These are phyloP conservation scores for Pythium oligandrum DNA, from an alignment of 352 stramenopile species.

Conservation along the genomic window DNA sequence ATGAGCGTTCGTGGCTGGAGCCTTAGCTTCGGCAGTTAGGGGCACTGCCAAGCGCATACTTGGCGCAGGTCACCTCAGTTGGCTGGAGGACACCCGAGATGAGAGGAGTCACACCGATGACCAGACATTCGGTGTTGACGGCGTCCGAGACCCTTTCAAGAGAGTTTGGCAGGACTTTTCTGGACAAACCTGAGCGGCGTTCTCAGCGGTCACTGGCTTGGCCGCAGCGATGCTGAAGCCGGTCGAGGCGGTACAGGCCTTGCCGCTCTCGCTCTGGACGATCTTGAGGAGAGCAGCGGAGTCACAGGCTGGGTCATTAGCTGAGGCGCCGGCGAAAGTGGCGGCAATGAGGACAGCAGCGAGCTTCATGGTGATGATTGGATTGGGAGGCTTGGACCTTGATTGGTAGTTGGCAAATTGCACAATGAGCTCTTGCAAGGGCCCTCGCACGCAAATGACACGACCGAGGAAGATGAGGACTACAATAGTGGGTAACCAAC, in stretches of 20 bases:
- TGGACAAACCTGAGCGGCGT: slow-evolving; percentile 18
- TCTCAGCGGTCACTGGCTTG: slow-evolving; percentile 4
- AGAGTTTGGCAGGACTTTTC: slow-evolving; percentile 18
- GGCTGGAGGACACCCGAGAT: too few species aligned
- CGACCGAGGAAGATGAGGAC: too few species aligned
- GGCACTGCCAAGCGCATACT: too few species aligned
- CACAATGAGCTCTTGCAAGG: not conserved
- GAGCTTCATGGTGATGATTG: slow-evolving; percentile 13
- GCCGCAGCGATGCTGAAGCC: slow-evolving; percentile 5
- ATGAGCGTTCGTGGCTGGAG: too few species aligned
- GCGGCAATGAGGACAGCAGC: slow-evolving; percentile 9
- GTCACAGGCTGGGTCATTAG: slow-evolving; percentile 6
- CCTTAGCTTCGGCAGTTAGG: too few species aligned
- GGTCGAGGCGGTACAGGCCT: slow-evolving; percentile 5
- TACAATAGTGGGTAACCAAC: too few species aligned
- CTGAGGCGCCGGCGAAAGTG: slow-evolving; percentile 9
- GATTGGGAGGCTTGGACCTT: slow-evolving; percentile 1
- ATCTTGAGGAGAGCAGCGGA: slow-evolving; percentile 1
- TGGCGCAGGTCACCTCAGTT: too few species aligned
- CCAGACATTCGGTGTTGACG: slow-evolving; percentile 9
- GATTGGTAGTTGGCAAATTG: not conserved
- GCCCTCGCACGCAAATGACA: too few species aligned
- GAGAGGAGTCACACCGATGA: not conserved
- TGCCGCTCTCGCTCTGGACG: slow-evolving; percentile 1
- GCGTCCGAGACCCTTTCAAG: slow-evolving; percentile 8